Base-by-base conservation (phyloP, 1,284 basidiomycete species). In the Chiua sp. region DNA sequence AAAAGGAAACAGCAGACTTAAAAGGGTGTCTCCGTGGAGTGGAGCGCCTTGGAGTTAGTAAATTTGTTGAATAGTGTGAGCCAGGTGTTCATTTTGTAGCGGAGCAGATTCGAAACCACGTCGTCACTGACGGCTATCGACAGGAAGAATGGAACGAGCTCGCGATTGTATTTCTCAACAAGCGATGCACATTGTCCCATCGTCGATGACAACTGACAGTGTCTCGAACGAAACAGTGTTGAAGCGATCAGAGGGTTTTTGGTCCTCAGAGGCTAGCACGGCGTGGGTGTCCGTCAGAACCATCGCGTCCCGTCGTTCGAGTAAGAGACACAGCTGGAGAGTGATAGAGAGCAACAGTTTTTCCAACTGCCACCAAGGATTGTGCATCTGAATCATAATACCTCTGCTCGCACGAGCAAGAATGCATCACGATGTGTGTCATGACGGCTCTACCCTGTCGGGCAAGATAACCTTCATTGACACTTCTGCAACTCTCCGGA, bases 11-110 rank as follows among this genome's bases (percentile, higher is more conserved):
- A 82, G 75, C 97, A 95, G 26, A 94, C 77, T 0, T 75, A 60
- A 59, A 86, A 86, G 20, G 99, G 82, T 1, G 82, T 83, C 12
- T 88, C 82, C 0, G 93, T 85, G 4, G 87, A 83, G 68, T 87
- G 86, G 2, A 98, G 80, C 0, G 93, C 92, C 75, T 95, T 96
- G 13, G 96, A 96, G 70, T 98, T 98, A 66, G 80, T 80, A 72
- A 99, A 93, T 72, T 95, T 96, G 59, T 92, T 85, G 71, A 98
- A 93, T 3, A 99, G 82, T 37, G 87, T 86, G 30, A 99, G 87
- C 88, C 93, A 98, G 3, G 85, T 80, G 22, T 76, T 80, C 32
- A 95, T 83, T 66, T 85, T 87, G 20, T 79, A 75, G 56, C 82
- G 80, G 7, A 85, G 76, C 15, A 88, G 75, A 58, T 78, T 69